Conservation (phyloP, 2,329 filamentous ascomycete species). For the Verticillium isaacii region DNA sequence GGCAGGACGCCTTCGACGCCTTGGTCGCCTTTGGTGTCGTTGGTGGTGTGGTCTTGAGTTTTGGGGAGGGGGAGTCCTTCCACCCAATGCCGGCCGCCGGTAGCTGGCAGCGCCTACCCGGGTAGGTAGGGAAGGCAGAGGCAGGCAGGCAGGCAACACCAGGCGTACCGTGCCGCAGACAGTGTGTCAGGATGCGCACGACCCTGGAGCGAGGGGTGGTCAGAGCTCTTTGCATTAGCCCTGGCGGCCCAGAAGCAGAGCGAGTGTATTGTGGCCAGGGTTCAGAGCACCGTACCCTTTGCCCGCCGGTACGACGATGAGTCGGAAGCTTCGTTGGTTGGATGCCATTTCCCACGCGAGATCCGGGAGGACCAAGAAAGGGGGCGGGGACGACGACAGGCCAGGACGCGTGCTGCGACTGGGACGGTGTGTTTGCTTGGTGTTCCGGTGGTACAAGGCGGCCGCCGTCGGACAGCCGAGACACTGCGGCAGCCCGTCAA, state of each 20-base stretch:
- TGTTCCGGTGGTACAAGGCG: neutral
- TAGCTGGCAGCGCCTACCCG: too few relatives aligned
- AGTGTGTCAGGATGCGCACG: neutral
- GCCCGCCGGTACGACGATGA: neutral
- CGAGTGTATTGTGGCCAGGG: neutral
- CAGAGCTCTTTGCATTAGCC: slow-evolving; percentile 5
- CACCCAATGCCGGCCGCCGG: too few relatives aligned
- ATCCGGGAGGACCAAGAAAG: neutral
- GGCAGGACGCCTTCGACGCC: neutral
- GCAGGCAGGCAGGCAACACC: neutral
- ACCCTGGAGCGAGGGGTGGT: neutral
- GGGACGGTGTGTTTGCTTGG: neutral
- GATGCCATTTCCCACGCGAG: neutral
- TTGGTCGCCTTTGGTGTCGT: neutral
- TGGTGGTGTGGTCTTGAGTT: neutral
- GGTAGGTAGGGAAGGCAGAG: neutral
- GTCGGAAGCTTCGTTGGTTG: neutral
- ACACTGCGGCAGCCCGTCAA: neutral
- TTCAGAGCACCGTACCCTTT: neutral
- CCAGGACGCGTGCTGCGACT: neutral
- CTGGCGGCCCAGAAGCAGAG: neutral
- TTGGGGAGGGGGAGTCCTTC: neutral
- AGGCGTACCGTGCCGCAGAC: neutral
- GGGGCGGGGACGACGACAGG: neutral
- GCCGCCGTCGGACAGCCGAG: neutral